Base-by-base conservation (phyloP, 2,329 filamentous ascomycete species). In the Diaporthe citriasiana region DNA sequence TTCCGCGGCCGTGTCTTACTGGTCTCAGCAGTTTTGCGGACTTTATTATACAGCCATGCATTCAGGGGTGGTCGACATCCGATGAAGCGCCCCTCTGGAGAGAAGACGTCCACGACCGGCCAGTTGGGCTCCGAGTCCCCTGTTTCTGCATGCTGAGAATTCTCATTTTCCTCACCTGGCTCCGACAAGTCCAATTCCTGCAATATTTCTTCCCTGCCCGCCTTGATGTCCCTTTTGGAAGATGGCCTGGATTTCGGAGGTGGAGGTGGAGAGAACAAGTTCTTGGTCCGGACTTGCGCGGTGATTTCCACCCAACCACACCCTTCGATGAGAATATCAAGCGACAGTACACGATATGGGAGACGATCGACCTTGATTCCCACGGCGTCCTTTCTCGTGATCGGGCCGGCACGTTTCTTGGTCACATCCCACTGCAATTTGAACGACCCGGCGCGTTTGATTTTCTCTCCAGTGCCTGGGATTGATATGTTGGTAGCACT, bases 221-320 rank as follows among this genome's bases (percentile, higher is more conserved):
- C 69, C 57, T 42, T 70, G 70, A 73, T 71, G 71, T 56, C 76
- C 75, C 63, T 76, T 71, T 27, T 78, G 73, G 33, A 74, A 27
- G 53, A 51, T 13, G 70, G 56, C 19, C 30, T 71, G 19, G 55
- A 17, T n/a, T 50, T 74, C 3, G 19, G 13, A 10, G 33, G n/a
- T 6, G 45, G 17, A 75, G 42, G 74, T 72, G 55, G 79, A 71
- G 55, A 59, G 59, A 75, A 84, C 71, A 87, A 82, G 73, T 88
- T 85, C 79, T 83, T 89, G 22, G 87, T 89, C 68, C 96, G 90
- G 13, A 97, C 90, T 83, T 99, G 96, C 4, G 92, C 92, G 0
- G 92, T 92, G 53, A 99, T 83, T 83, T 99, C 97, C 3, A 99
- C 89, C 94, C 97, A 99, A 10, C 97, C 97, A 35, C 95, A 93